phyloP scores from a whole-genome alignment of 192 early-diverging fungal species.

The Thamnidium elegans region DNA sequence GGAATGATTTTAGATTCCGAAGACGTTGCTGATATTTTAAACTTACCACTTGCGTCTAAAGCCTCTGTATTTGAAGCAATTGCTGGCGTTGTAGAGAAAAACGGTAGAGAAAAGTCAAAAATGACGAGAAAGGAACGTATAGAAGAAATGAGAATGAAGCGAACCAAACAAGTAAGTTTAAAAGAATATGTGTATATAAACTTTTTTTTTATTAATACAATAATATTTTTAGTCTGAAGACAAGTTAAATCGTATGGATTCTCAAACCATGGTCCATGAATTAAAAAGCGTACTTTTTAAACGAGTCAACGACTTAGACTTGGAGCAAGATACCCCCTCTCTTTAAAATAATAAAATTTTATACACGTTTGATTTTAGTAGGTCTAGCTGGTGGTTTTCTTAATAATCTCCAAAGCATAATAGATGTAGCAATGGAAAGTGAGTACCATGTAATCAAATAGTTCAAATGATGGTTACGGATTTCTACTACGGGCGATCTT shows the following conservation, averaged over 20 bases:
- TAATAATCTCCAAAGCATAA: conserved; percentile 63
- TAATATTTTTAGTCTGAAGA: conserved; percentile 23
- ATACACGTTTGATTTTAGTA: conserved; percentile 23
- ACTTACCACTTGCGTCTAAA: conserved; percentile 34
- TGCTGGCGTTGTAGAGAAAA: conserved; percentile 27
- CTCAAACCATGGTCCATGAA: conserved; percentile 55
- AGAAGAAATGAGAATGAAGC: conserved; percentile 38
- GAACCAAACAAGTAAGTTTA: conserved; percentile 43
- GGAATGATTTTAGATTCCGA: conserved; percentile 14
- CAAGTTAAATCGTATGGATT: conserved; percentile 30
- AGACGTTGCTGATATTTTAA: conserved; percentile 21
- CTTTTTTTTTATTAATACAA: neutral
- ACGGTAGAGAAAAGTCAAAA: conserved; percentile 3
- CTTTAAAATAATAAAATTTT: neutral
- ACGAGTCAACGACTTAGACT: conserved; percentile 30
- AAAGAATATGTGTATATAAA: neutral
- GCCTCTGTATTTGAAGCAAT: conserved; percentile 51
- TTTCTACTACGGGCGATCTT: conserved; percentile 65
- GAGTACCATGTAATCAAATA: conserved; percentile 90
- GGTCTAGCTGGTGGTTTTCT: conserved; percentile 47
- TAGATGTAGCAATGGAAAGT: conserved; percentile 62
- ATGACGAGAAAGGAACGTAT: conserved; percentile 51
- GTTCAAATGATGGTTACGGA: conserved; percentile 83
- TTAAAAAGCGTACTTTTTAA: conserved; percentile 52
- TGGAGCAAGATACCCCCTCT: neutral